Evolutionary conservation across 1,284 basidiomycete species (phyloP).

Genomic region (Laetiporus sulphureus): DNA sequence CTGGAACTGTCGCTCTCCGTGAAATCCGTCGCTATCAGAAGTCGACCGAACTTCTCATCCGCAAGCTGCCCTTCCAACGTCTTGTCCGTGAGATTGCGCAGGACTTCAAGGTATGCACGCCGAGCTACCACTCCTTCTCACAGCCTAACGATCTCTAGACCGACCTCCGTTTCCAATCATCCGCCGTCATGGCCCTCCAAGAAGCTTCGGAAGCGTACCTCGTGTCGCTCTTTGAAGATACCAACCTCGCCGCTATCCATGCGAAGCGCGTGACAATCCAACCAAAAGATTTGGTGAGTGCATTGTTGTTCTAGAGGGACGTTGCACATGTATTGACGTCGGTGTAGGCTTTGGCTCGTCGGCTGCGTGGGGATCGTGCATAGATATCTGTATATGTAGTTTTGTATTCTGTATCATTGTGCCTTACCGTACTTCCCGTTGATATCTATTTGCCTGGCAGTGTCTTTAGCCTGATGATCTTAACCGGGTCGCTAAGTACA

Average conservation of each 20-base stretch:
- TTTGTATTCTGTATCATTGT: conserved; percentile 8
- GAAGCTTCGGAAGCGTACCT: conserved; percentile 77
- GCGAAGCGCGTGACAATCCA: conserved; percentile 72
- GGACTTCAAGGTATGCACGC: conserved; percentile 57
- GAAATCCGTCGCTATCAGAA: conserved; percentile 84
- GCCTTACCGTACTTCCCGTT: conserved; percentile 10
- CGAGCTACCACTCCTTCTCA: background rate
- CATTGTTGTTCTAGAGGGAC: conserved; percentile 6
- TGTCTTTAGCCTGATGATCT: too few relatives aligned
- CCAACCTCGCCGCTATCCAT: conserved; percentile 70
- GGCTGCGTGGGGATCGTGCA: conserved; percentile 25
- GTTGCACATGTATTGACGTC: background rate
- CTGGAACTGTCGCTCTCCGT: conserved; percentile 74
- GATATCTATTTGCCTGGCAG: too few relatives aligned
- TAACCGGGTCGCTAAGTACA: too few relatives aligned
- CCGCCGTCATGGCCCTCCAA: conserved; percentile 70
- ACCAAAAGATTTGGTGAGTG: conserved; percentile 64
- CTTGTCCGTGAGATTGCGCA: conserved; percentile 71
- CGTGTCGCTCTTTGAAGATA: conserved; percentile 71
- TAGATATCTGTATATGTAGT: conserved; percentile 8
- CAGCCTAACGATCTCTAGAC: conserved; percentile 44
- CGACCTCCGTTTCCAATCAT: conserved; percentile 72
- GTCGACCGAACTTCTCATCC: conserved; percentile 73
- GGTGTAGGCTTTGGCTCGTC: conserved; percentile 18
- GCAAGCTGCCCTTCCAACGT: conserved; percentile 76